These are phyloP conservation scores for Coemansia sp. DNA, from an alignment of 192 early-diverging fungal species.

Conservation along the genomic window DNA sequence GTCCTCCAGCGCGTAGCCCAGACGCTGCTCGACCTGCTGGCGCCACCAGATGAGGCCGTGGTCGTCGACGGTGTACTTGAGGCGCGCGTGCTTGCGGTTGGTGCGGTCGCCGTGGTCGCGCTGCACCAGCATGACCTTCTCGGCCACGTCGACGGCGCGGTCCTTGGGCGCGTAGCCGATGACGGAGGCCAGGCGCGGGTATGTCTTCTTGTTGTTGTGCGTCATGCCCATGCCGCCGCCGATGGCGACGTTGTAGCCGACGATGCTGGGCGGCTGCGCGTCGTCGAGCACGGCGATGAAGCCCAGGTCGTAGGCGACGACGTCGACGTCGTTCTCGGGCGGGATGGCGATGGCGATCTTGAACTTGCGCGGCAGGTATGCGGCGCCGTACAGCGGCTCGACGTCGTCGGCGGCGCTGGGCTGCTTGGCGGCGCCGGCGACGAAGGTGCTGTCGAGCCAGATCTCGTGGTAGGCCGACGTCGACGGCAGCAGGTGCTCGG, in stretches of 20 bases:
- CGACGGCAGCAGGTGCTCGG: conserved; percentile 75
- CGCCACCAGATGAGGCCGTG: conserved; percentile 91
- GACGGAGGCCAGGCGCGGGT: conserved; percentile 76
- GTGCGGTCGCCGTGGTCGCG: conserved; percentile 93
- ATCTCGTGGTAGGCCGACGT: conserved; percentile 96
- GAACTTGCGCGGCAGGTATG: conserved; percentile 95
- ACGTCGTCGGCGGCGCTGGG: conserved; percentile 53
- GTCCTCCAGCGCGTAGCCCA: conserved; percentile 70
- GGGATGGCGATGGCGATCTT: conserved; percentile 94
- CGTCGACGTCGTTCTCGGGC: conserved; percentile 95
- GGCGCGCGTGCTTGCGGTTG: conserved; percentile 96
- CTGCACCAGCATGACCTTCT: conserved; percentile 90
- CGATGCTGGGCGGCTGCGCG: conserved; percentile 60
- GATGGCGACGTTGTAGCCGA: conserved; percentile 92
- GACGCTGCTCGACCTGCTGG: conserved; percentile 74
- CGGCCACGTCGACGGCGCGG: conserved; percentile 74
- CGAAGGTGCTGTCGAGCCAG: conserved; percentile 90
- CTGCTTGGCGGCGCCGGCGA: conserved; percentile 74
- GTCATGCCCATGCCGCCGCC: conserved; percentile 99
- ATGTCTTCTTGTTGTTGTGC: conserved; percentile 97
- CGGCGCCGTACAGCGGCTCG: conserved; percentile 91
- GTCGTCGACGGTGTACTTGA: conserved; percentile 99
- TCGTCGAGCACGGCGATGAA: conserved; percentile 86
- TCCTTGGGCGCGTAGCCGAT: conserved; percentile 81
- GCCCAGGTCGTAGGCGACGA: conserved; percentile 94